Conservation (phyloP, 2,329 filamentous ascomycete species). For the Pyrenochaeta sp. region DNA sequence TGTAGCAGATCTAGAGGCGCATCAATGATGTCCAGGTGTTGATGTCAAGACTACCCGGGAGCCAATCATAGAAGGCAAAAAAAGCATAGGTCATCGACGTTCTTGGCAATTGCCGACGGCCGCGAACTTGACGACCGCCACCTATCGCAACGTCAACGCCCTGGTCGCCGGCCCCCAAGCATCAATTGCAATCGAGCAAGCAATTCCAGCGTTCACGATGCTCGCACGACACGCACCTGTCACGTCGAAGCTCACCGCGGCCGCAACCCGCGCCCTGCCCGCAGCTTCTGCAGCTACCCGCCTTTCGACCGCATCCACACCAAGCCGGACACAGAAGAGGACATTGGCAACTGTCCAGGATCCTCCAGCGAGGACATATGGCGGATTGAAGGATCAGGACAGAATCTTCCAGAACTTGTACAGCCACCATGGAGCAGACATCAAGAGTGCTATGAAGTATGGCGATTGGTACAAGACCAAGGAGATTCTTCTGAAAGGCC, state of each 20-base stretch:
- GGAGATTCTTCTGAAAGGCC: constrained; percentile 94
- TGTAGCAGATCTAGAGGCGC: too few species aligned
- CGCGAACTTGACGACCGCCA: constrained; percentile 41
- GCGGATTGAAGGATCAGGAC: constrained; percentile 93
- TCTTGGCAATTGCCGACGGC: constrained; percentile 7
- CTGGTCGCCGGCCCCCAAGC: constrained; percentile 36
- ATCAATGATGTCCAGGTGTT: constrained; percentile 15
- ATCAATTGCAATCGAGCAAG: constrained; percentile 48
- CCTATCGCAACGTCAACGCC: constrained; percentile 36
- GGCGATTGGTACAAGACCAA: constrained; percentile 99
- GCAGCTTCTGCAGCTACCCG: constrained; percentile 48
- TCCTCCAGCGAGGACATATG: constrained; percentile 68
- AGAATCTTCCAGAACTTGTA: constrained; percentile 99
- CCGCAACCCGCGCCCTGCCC: constrained; percentile 52
- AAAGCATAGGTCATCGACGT: constrained; percentile 24
- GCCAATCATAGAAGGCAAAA: constrained; percentile 28
- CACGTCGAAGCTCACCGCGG: constrained; percentile 49
- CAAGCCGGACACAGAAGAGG: constrained; percentile 63
- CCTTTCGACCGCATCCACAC: constrained; percentile 51
- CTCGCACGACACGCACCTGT: constrained; percentile 51
- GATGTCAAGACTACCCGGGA: constrained; percentile 31
- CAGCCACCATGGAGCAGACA: constrained; percentile 86
- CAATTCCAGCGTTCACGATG: constrained; percentile 43
- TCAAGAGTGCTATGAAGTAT: constrained; percentile 96
- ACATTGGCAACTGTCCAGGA: constrained; percentile 69